Evolutionary conservation across 345 rosid species (phyloP).

Genomic region (Raphanus raphanistrum): DNA sequence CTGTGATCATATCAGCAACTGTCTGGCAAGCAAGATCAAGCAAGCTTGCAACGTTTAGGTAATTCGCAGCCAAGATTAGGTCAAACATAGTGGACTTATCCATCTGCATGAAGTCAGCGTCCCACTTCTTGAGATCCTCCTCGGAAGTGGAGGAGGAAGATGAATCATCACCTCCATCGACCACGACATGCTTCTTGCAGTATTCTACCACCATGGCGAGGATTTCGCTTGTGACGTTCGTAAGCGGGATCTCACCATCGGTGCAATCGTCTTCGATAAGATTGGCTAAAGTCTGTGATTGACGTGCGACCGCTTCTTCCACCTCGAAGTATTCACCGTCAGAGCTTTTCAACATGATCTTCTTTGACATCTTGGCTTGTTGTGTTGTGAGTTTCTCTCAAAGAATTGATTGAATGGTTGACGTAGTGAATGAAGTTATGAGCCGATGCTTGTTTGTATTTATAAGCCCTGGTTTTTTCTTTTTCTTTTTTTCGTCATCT

Average conservation of each 20-base stretch:
- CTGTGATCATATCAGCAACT: constrained; percentile 60
- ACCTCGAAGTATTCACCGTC: constrained; percentile 58
- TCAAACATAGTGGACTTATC: constrained; percentile 54
- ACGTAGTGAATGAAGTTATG: not conserved
- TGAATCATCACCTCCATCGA: constrained; percentile 23
- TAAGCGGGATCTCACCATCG: constrained; percentile 47
- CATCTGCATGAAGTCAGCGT: constrained; percentile 56
- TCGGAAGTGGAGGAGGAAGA: constrained; percentile 25
- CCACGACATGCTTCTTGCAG: constrained; percentile 52
- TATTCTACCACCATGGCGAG: constrained; percentile 64
- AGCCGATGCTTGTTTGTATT: not conserved
- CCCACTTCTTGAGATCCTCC: constrained; percentile 49
- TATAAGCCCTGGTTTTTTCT: not conserved
- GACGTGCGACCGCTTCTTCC: constrained; percentile 49
- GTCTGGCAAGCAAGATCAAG: constrained; percentile 59
- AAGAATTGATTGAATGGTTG: not conserved
- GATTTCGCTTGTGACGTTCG: constrained; percentile 52
- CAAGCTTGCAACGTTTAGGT: constrained; percentile 47
- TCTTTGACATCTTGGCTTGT: constrained; percentile 17
- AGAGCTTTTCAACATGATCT: constrained; percentile 48
- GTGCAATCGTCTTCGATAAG: constrained; percentile 55
- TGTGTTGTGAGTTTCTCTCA: not conserved
- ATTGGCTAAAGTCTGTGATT: constrained; percentile 51
- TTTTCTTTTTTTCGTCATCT: too few relatives aligned
- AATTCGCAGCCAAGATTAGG: constrained; percentile 60